Conservation (phyloP, 805 yeast species). For the Saccharomycopsis sp. region DNA sequence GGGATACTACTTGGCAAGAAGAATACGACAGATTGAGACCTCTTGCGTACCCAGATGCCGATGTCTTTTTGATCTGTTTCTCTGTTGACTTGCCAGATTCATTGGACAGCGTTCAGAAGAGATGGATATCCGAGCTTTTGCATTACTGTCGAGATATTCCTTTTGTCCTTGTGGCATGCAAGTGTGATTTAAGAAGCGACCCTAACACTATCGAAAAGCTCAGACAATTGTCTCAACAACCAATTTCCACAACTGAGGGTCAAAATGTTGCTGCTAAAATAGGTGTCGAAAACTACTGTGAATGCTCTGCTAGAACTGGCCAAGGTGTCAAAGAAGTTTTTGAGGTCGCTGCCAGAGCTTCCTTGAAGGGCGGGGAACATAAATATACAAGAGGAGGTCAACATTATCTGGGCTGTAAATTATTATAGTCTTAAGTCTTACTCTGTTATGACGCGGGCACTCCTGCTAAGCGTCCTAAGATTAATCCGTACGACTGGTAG, state of each 20-base stretch:
- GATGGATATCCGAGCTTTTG: constrained; percentile 89
- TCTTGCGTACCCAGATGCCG: constrained; percentile 94
- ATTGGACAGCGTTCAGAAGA: constrained; percentile 87
- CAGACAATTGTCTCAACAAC: constrained; percentile 68
- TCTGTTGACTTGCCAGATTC: constrained; percentile 89
- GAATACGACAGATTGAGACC: constrained; percentile 95
- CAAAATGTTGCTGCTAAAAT: constrained; percentile 82
- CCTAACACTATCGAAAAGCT: constrained; percentile 68
- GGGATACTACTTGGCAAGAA: constrained; percentile 99
- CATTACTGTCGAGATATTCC: constrained; percentile 95
- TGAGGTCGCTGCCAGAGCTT: constrained; percentile 88
- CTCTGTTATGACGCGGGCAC: too few species aligned
- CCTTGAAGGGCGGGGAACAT: constrained; percentile 54
- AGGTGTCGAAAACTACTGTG: constrained; percentile 80
- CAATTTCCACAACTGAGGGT: constrained; percentile 78
- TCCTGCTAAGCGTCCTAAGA: too few species aligned
- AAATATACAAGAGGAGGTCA: too few species aligned
- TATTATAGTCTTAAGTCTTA: too few species aligned
- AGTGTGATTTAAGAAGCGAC: constrained; percentile 81
- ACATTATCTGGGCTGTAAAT: constrained; percentile 62
- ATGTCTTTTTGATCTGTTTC: constrained; percentile 86
- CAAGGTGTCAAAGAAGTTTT: constrained; percentile 91
- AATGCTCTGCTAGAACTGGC: constrained; percentile 89
- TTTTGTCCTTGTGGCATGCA: constrained; percentile 86
- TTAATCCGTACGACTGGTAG: too few species aligned